Conservation (phyloP, 306 rosid genomes). For the Gillenia trifoliata region DNA sequence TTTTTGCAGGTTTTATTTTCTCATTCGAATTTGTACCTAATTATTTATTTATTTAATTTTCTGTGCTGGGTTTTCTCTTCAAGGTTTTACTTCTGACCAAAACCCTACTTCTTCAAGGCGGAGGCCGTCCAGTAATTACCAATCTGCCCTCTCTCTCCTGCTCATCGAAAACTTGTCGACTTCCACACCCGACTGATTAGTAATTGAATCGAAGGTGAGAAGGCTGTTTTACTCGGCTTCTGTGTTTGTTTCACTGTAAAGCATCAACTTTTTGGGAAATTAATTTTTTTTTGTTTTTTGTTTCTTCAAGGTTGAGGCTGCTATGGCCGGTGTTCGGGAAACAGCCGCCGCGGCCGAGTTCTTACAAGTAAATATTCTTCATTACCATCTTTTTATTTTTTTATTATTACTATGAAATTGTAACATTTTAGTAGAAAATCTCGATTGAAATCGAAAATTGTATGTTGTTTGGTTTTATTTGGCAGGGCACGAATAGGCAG, state of each 20-base stretch:
- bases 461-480: neutral
- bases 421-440: too few species aligned
- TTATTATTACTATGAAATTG: neutral
- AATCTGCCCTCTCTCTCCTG: too few species aligned
- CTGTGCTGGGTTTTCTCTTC: too few species aligned
- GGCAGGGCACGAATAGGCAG: constrained; percentile 51
- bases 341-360: constrained; percentile 46
- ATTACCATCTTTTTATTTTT: neutral
- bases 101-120: neutral
- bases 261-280: neutral
- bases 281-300: neutral
- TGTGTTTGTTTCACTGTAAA: neutral
- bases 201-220: neutral
- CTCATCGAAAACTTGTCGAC: neutral
- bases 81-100: too few species aligned
- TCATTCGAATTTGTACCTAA: too few species aligned
- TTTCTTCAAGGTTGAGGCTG: constrained; percentile 2
- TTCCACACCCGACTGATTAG: neutral
- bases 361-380: constrained; percentile 35
- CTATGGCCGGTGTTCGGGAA: constrained; percentile 46
- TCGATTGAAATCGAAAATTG: neutral
- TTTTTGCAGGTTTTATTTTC: too few species aligned
- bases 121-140: neutral
- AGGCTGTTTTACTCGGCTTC: neutral
- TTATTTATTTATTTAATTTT: too few species aligned